Percentiles rank a stretch among this genome's conserved stretches.
Conservation (phyloP, 331 rosid genomes). For the Spiraea crenata region DNA sequence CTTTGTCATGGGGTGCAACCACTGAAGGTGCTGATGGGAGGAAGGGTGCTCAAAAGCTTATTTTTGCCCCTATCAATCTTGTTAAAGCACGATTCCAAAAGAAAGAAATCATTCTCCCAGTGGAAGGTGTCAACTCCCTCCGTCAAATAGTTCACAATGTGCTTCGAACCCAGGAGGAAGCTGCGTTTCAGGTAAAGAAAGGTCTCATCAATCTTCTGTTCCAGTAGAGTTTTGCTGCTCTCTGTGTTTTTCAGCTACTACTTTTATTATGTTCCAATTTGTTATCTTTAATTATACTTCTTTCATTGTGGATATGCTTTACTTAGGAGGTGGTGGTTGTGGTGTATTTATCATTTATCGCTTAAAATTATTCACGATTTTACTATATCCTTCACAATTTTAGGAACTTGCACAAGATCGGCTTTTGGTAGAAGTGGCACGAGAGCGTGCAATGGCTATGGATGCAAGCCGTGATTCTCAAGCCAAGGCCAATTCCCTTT, state of each 20-base stretch:
- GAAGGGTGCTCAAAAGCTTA: constrained; percentile 54
- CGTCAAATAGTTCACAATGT: constrained; percentile 60
- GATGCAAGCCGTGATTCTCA: constrained; percentile 45
- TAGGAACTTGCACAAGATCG: constrained; percentile 74
- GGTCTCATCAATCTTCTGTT: constrained; percentile 5
- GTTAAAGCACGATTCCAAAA: constrained; percentile 73
- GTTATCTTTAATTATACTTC: neutral
- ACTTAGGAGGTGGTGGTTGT: neutral
- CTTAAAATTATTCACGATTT: neutral
- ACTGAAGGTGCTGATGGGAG: constrained; percentile 45
- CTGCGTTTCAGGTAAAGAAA: constrained; percentile 67
- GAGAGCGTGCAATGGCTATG: constrained; percentile 52
- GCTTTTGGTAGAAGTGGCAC: constrained; percentile 62
- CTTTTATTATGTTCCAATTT: neutral
- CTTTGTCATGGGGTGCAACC: constrained; percentile 54
- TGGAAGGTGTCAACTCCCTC: constrained; percentile 74
- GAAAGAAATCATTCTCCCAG: constrained; percentile 76
- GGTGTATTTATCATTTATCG: neutral
- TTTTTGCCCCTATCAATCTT: constrained; percentile 69
- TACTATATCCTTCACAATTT: constrained; percentile 6
- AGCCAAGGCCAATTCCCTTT: constrained; percentile 58
- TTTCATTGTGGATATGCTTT: neutral
- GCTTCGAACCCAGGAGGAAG: constrained; percentile 70
- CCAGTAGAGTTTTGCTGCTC: neutral
- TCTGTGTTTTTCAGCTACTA: neutral